Percentiles rank a stretch among this genome's conserved stretches.
These are phyloP conservation scores for Canavalia ensiformis DNA, from an alignment of 306 rosid genomes.

Conservation along the genomic window DNA sequence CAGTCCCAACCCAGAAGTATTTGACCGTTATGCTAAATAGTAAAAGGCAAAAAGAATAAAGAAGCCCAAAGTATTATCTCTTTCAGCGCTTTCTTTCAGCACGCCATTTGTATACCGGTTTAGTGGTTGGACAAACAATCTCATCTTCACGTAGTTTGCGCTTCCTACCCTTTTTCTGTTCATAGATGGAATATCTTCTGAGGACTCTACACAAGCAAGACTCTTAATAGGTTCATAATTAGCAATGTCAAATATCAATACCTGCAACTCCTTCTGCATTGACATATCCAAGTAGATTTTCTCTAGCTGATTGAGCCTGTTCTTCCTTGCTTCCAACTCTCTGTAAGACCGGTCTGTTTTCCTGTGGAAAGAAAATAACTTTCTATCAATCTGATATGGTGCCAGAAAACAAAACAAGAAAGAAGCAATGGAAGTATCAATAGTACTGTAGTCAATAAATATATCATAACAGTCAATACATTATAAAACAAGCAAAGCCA, in stretches of 20 bases:
- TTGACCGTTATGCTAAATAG: constrained; percentile 15
- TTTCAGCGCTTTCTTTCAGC: constrained; percentile 76
- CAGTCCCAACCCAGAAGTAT: constrained; percentile 7
- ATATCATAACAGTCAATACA: constrained; percentile 10
- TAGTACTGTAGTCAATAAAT: not conserved
- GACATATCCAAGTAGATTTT: constrained; percentile 77
- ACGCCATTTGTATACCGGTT: constrained; percentile 82
- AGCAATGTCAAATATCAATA: constrained; percentile 46
- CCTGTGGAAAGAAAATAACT: constrained; percentile 48
- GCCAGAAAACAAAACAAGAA: constrained; percentile 27
- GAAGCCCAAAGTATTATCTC: constrained; percentile 9
- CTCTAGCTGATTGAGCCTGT: constrained; percentile 69
- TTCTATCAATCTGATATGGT: constrained; percentile 7
- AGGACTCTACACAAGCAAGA: constrained; percentile 33
- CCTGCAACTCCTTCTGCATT: constrained; percentile 82
- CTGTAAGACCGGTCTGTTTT: constrained; percentile 66
- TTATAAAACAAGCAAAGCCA: not conserved
- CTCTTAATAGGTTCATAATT: not conserved
- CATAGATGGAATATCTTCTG: constrained; percentile 13
- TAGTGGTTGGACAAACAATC: constrained; percentile 64
- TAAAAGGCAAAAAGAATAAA: not conserved
- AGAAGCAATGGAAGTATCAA: constrained; percentile 18
- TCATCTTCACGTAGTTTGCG: constrained; percentile 85
- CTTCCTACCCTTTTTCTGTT: constrained; percentile 71
- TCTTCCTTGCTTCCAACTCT: constrained; percentile 76